Conservation (phyloP, 2,329 filamentous ascomycete species). For the Arthroderma sp. region DNA sequence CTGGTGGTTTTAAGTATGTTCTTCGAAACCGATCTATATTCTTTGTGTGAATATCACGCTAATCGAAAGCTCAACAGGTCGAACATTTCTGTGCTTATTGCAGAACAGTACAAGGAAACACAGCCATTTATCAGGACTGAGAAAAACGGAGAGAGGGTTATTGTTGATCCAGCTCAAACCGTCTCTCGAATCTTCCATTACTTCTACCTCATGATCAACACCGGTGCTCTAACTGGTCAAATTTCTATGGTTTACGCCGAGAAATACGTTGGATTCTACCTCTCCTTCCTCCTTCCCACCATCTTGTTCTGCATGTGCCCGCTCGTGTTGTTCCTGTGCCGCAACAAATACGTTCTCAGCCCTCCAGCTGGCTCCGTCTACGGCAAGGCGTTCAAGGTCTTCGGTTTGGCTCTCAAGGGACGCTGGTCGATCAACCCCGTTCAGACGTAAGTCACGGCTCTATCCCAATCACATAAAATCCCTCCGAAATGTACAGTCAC, state of each 20-base stretch:
- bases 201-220: slow-evolving; percentile 60
- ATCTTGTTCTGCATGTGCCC: slow-evolving; percentile 51
- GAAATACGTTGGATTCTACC: slow-evolving; percentile 64
- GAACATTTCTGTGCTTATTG: slow-evolving; percentile 60
- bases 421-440: slow-evolving; percentile 50
- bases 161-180: slow-evolving; percentile 57
- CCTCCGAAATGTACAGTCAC: too few relatives aligned
- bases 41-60: neutral
- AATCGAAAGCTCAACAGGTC: slow-evolving; percentile 21
- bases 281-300: slow-evolving; percentile 56
- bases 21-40: neutral
- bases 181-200: slow-evolving; percentile 55
- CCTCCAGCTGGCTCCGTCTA: slow-evolving; percentile 62
- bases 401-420: slow-evolving; percentile 48
- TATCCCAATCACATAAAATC: neutral
- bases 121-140: slow-evolving; percentile 44
- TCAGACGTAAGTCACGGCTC: slow-evolving; percentile 33
- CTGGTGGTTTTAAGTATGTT: slow-evolving; percentile 58
- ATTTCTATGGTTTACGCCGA: slow-evolving; percentile 61
- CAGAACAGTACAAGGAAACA: slow-evolving; percentile 53
- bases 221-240: slow-evolving; percentile 49
- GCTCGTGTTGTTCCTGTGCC: slow-evolving; percentile 44
- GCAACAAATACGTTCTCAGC: slow-evolving; percentile 48
- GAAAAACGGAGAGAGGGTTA: slow-evolving; percentile 50
- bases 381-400: slow-evolving; percentile 51